These are phyloP conservation scores for Mortierella sp. DNA, from an alignment of 371 early-diverging fungal genomes.

Conservation along the genomic window DNA sequence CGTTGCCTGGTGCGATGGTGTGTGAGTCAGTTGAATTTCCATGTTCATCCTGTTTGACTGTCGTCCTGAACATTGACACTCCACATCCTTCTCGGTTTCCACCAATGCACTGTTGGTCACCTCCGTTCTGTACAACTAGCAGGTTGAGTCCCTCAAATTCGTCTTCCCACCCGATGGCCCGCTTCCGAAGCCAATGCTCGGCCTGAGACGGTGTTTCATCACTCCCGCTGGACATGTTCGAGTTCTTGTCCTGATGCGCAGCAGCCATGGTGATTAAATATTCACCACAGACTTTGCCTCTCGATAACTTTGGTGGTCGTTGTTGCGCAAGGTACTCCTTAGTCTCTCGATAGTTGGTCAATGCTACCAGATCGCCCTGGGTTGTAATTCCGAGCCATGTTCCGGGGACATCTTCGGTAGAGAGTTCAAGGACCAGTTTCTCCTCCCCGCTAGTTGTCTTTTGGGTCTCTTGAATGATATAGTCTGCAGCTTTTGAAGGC, in stretches of 20 bases:
- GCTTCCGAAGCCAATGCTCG: constrained; percentile 38
- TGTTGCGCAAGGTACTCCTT: constrained; percentile 9
- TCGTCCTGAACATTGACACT: constrained; percentile 46
- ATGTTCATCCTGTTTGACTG: neutral
- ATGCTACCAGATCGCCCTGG: constrained; percentile 61
- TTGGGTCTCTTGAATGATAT: constrained; percentile 24
- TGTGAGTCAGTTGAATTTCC: too few species aligned
- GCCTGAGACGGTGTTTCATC: constrained; percentile 16
- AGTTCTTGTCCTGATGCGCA: constrained; percentile 34
- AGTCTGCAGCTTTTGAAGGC: constrained; percentile 28
- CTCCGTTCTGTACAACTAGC: constrained; percentile 57
- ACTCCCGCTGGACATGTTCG: neutral
- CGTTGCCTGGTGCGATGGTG: constrained; percentile 4
- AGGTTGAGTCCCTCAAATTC: constrained; percentile 66
- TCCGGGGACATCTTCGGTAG: constrained; percentile 47
- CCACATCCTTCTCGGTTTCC: constrained; percentile 58
- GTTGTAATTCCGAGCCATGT: constrained; percentile 72
- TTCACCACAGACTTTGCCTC: constrained; percentile 63
- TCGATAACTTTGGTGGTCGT: constrained; percentile 29
- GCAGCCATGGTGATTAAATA: constrained; percentile 53
- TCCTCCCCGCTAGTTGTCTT: constrained; percentile 9
- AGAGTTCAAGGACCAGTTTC: constrained; percentile 25
- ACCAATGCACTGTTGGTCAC: constrained; percentile 30
- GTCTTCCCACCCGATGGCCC: constrained; percentile 30
- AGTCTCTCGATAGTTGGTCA: constrained; percentile 69